Evolutionary conservation across 2,329 filamentous ascomycete genomes (phyloP), one percentile per base, ranked within the genome.

Genomic region (Amesomyces nigricolor): DNA sequence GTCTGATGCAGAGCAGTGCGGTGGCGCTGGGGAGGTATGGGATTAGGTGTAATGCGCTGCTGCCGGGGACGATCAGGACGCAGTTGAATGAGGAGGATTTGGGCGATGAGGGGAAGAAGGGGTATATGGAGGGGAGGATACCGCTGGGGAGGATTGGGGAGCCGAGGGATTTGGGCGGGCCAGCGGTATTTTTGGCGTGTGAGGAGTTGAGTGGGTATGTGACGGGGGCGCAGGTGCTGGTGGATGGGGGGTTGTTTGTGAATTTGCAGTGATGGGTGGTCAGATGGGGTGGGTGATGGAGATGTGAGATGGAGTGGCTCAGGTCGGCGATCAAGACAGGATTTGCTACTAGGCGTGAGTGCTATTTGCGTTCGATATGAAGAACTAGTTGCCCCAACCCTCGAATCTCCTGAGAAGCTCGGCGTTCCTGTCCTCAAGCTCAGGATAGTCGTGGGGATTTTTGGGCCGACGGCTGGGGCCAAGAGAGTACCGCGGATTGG

Each of bases 221-320:
- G 57, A 92, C 84, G 57, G 90, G 90, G 0, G 86, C 89, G 14
- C 89, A 94, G 71, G 67, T 96, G 62, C 70, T 96, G 60, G 91
- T 96, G 13, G 91, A 96, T 71, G 91, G 91, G 10, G 91, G 91
- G 0, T 70, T 92, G 59, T 96, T 94, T 76, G 91, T 95, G 14
- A 95, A 95, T 71, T 74, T 95, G 64, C 89, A 94, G 71, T 92
- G 72, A 68, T 35, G 11, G 32, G 7, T 9, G 32, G 32, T 4
- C 9, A 7, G 4, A 35, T 35, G 32, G 1, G 11, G 32, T 10
- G 6, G 6, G 1, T 35, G 11, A 4, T 35, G 8, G 11, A n/a
- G n/a, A n/a, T n/a, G n/a, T n/a, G n/a, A n/a, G n/a, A n/a, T n/a
- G n/a, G n/a, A n/a, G n/a, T n/a, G n/a, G n/a, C n/a, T n/a, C n/a